Conservation (phyloP, 345 rosid genomes). For the Heritiera littoralis region DNA sequence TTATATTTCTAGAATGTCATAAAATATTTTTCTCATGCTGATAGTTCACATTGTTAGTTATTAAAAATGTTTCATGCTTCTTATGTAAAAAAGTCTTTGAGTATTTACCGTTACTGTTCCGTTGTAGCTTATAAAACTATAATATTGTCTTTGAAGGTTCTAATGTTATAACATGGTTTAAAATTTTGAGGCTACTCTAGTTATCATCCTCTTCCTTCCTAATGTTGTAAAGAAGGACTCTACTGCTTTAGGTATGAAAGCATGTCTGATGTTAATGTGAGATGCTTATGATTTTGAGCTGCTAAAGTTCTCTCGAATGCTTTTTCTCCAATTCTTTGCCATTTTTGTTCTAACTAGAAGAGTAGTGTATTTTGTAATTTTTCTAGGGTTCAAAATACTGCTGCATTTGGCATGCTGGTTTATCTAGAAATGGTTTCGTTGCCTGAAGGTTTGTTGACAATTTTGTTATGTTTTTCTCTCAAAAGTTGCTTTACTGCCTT, state of each 20-base stretch:
- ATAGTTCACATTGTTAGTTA: neutral
- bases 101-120: neutral
- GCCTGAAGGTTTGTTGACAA: slow-evolving; percentile 1
- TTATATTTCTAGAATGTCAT: neutral
- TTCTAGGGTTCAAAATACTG: slow-evolving; percentile 3
- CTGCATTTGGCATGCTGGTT: neutral
- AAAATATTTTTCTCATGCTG: neutral
- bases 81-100: neutral
- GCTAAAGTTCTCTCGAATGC: slow-evolving; percentile 5
- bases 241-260: neutral
- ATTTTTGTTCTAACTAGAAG: slow-evolving; percentile 8
- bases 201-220: neutral
- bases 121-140: neutral
- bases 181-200: neutral
- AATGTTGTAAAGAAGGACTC: neutral
- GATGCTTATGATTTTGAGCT: neutral
- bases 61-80: neutral
- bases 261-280: neutral
- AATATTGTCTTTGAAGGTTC: neutral
- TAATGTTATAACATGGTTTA: neutral
- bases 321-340: neutral
- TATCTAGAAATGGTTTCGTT: slow-evolving; percentile 4
- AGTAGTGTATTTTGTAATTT: neutral
- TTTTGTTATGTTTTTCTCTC: slow-evolving; percentile 17
- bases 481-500: slow-evolving; percentile 31